Percentiles rank a stretch among this genome's conserved stretches.
Conservation (phyloP, 352 stramenopile genomes). For the Phytophthora cajani region DNA sequence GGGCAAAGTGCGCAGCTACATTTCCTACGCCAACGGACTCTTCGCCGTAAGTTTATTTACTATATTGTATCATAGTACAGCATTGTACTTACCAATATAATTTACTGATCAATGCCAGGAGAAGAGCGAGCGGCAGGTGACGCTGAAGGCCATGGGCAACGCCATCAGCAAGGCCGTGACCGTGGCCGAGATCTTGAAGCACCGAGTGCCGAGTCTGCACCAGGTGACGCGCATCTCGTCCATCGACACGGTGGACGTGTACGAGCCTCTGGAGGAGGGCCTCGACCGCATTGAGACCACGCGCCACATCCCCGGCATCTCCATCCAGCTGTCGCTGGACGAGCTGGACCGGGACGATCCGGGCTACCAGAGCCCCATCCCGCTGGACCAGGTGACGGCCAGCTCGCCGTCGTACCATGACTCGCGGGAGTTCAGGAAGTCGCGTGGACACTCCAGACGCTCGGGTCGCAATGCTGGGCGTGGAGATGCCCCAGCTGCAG, state of each 20-base stretch:
- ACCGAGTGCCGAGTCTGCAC: conserved; percentile 73
- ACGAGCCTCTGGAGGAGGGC: conserved; percentile 86
- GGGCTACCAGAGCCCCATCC: conserved; percentile 80
- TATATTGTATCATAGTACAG: neutral
- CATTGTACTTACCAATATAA: neutral
- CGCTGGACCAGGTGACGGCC: conserved; percentile 55
- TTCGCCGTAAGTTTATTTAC: conserved; percentile 52
- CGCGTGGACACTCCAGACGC: conserved; percentile 31
- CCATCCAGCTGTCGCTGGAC: conserved; percentile 77
- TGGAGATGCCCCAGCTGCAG: conserved; percentile 12
- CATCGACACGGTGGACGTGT: conserved; percentile 83
- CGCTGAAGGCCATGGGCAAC: conserved; percentile 85
- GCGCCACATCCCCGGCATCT: conserved; percentile 78
- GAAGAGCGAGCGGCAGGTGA: conserved; percentile 65
- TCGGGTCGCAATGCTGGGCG: conserved; percentile 19
- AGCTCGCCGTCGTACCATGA: conserved; percentile 46
- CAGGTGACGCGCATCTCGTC: conserved; percentile 83
- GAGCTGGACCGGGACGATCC: conserved; percentile 59
- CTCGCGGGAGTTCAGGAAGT: conserved; percentile 38
- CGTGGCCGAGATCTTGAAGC: conserved; percentile 86
- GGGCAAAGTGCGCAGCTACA: conserved; percentile 83
- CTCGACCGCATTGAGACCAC: conserved; percentile 80
- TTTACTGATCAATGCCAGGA: conserved; percentile 40
- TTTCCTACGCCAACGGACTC: conserved; percentile 79
- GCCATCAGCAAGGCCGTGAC: conserved; percentile 88